These are phyloP conservation scores for Prunus mume DNA, from an alignment of 306 rosid species.

Conservation along the genomic window DNA sequence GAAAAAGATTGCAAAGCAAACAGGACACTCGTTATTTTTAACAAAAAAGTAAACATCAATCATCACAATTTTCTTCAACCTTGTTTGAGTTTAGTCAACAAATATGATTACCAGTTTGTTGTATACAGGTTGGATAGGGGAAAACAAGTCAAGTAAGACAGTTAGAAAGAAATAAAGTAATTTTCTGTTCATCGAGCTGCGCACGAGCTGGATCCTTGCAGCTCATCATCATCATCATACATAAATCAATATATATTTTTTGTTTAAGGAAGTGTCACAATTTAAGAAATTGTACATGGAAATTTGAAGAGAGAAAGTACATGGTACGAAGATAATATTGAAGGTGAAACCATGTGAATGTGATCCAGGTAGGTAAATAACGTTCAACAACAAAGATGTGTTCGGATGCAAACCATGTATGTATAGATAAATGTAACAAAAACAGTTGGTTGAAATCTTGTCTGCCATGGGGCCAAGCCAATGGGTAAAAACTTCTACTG, in stretches of 20 bases:
- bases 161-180: slow-evolving; percentile 1
- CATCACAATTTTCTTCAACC: slow-evolving; percentile 33
- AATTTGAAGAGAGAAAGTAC: background rate
- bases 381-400: background rate
- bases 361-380: slow-evolving; percentile 11
- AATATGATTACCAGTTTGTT: slow-evolving; percentile 53
- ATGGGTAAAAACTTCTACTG: background rate
- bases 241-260: too few species aligned
- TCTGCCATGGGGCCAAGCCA: background rate
- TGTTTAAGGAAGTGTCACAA: too few species aligned
- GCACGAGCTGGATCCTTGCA: slow-evolving; percentile 48
- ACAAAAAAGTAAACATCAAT: slow-evolving; percentile 40
- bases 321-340: background rate
- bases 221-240: background rate
- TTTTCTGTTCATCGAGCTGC: slow-evolving; percentile 15
- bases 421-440: background rate
- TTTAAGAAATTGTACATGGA: background rate
- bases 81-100: slow-evolving; percentile 60
- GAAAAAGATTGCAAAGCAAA: slow-evolving; percentile 57
- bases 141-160: slow-evolving; percentile 27
- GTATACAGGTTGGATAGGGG: slow-evolving; percentile 52
- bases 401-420: background rate
- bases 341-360: slow-evolving; percentile 13
- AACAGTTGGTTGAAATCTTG: background rate
- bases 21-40: slow-evolving; percentile 32